A percentile compares a stretch with the other conserved stretches of the same genome.
Conservation (phyloP, 2,329 filamentous ascomycete genomes). For the Bimuria novae-zelandiae region DNA sequence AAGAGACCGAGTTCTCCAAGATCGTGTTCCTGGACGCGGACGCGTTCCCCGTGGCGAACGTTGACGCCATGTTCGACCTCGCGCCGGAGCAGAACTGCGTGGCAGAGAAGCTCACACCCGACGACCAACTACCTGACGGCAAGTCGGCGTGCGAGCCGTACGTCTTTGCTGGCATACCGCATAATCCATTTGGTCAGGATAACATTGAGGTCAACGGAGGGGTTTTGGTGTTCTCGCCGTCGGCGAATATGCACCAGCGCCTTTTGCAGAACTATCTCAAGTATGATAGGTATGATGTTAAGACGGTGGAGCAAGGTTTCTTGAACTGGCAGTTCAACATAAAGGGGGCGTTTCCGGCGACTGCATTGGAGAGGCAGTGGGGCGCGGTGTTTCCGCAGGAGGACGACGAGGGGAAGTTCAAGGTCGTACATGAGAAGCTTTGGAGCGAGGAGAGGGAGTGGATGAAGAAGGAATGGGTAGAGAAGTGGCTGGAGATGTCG, state of each 20-base stretch:
- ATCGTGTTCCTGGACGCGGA: slow-evolving; percentile 42
- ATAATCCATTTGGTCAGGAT: slow-evolving; percentile 18
- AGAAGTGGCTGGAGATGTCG: slow-evolving; percentile 32
- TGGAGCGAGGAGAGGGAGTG: slow-evolving; percentile 28
- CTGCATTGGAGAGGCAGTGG: slow-evolving; percentile 30
- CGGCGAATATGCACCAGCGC: slow-evolving; percentile 32
- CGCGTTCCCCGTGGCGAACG: slow-evolving; percentile 35
- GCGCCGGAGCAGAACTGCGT: slow-evolving; percentile 26
- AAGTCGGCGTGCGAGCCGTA: slow-evolving; percentile 34
- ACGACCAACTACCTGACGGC: slow-evolving; percentile 29
- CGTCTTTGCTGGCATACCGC: slow-evolving; percentile 34
- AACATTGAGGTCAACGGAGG: slow-evolving; percentile 38
- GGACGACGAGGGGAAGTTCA: slow-evolving; percentile 30
- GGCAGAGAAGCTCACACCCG: slow-evolving; percentile 24
- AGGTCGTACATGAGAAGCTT: slow-evolving; percentile 44
- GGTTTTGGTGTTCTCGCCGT: slow-evolving; percentile 39
- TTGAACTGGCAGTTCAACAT: slow-evolving; percentile 40
- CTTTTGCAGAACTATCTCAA: slow-evolving; percentile 42
- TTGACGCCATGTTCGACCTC: slow-evolving; percentile 39
- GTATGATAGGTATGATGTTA: slow-evolving; percentile 33
- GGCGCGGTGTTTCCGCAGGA: slow-evolving; percentile 35
- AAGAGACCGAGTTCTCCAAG: slow-evolving; percentile 34
- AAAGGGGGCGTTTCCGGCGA: slow-evolving; percentile 34
- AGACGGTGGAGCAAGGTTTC: slow-evolving; percentile 42
- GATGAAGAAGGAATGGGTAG: slow-evolving; percentile 33